Evolutionary conservation across 1,139 yeast species (phyloP), one percentile per base, ranked within the genome.

Genomic region (Kodamaea derodonti): DNA sequence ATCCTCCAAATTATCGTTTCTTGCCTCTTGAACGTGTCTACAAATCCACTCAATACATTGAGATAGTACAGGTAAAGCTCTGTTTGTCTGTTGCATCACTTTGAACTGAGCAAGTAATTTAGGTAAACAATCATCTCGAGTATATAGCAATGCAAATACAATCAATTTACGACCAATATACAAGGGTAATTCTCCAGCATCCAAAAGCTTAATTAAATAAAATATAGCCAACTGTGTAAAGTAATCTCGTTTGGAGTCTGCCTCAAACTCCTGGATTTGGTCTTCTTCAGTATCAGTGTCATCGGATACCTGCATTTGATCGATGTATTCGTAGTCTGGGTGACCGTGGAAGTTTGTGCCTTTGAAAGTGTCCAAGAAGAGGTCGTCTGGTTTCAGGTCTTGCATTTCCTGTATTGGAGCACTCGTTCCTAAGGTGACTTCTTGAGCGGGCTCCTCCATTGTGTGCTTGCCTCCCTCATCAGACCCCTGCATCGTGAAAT

Each of bases 241-340:
- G 32, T 33, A 40, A 17, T 20, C 32, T 11, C 16, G 31, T 3
- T 31, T 28, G 5, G 22, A 9, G 22, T 18, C 22, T 18, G 9
- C 22, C 6, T 9, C 22, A 7, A 18, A 6, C 22, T 18, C 22
- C 22, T 18, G 27, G 3, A 29, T 27, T 1, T 34, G 34, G 3
- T 20, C 29, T 26, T 53, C 63, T 31, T 60, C 65, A 31, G 4
- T 4, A 9, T 25, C 28, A 6, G 8, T 14, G 11, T 58, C 65
- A 33, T 66, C 72, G 2, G 72, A 65, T 13, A 49, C 54, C 31
- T 57, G 59, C 56, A 65, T 60, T 32, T 54, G 51, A 12, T 35
- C 34, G 2, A 45, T 35, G 34, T 39, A 32, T 13, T 35, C 31
- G 17, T 13, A 14, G 7, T 25, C 28, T 14, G 10, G 11, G 11